Evolutionary conservation across 139 green algal species (phyloP).

Genomic region (Chlamydomonas sphaeroides): DNA sequence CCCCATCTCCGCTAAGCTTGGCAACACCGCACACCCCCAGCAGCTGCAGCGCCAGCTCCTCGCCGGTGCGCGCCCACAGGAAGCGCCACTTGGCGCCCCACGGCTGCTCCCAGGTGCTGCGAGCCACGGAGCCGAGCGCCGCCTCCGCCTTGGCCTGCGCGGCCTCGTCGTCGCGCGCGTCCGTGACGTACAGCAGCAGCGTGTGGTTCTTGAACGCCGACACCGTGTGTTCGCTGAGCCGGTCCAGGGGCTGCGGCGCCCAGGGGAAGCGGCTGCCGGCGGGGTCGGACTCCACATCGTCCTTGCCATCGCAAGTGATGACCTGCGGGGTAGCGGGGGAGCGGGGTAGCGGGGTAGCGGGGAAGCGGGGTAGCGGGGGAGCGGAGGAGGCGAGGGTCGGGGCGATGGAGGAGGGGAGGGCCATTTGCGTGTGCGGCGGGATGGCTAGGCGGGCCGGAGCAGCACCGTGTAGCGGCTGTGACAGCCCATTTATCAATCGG

Average conservation of each 20-base stretch:
- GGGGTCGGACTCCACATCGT: constrained; percentile 19
- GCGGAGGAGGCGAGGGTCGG: too few relatives aligned
- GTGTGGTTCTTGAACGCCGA: background rate
- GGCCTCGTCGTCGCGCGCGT: background rate
- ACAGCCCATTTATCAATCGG: too few relatives aligned
- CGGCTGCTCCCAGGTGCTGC: background rate
- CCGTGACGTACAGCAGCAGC: constrained; percentile 5
- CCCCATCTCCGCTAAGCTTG: too few relatives aligned
- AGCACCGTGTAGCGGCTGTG: too few relatives aligned
- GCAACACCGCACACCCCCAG: too few relatives aligned
- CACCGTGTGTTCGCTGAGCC: background rate
- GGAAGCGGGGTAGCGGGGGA: too few relatives aligned
- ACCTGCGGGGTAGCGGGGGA: too few relatives aligned
- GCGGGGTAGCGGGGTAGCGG: too few relatives aligned
- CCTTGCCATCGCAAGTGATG: constrained; percentile 25
- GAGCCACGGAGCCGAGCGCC: background rate
- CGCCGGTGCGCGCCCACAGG: background rate
- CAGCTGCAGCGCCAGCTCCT: too few relatives aligned
- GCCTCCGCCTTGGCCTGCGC: background rate
- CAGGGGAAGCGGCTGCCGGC: constrained; percentile 32
- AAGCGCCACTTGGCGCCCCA: constrained; percentile 1
- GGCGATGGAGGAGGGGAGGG: too few relatives aligned
- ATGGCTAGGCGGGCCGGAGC: too few relatives aligned
- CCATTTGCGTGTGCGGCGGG: too few relatives aligned
- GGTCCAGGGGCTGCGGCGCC: constrained; percentile 23